phyloP scores from a whole-genome alignment of 2,329 filamentous ascomycete genomes.

The Nannizzia gypsea region DNA sequence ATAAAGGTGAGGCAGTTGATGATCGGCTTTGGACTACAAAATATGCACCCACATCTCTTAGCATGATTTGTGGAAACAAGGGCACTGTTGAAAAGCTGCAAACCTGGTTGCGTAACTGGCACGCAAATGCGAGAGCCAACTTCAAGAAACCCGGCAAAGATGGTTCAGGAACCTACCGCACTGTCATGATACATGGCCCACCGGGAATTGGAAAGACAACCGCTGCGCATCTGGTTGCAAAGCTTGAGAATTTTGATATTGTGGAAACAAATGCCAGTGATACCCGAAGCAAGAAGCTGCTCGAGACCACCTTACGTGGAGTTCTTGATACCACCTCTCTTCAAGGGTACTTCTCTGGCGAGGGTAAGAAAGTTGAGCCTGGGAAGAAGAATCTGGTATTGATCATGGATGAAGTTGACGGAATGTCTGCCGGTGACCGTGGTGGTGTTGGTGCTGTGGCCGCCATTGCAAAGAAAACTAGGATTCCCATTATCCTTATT shows the following conservation, averaged over 20 bases:
- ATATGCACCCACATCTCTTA: slow-evolving; percentile 75
- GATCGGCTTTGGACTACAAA: slow-evolving; percentile 84
- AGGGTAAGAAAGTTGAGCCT: slow-evolving; percentile 65
- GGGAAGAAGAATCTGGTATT: slow-evolving; percentile 87
- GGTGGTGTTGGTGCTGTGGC: slow-evolving; percentile 91
- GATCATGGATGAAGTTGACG: slow-evolving; percentile 98
- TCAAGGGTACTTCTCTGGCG: slow-evolving; percentile 76
- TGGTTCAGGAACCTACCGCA: slow-evolving; percentile 68
- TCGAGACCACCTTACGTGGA: slow-evolving; percentile 77
- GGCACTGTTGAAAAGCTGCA: slow-evolving; percentile 78
- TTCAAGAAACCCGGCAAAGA: slow-evolving; percentile 78
- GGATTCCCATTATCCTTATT: slow-evolving; percentile 90
- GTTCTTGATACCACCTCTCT: slow-evolving; percentile 90
- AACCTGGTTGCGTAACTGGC: slow-evolving; percentile 73
- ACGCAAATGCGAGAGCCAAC: slow-evolving; percentile 61
- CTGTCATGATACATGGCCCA: slow-evolving; percentile 90
- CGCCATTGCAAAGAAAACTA: slow-evolving; percentile 87
- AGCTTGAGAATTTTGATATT: slow-evolving; percentile 83
- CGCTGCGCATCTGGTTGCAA: slow-evolving; percentile 85
- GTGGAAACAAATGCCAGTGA: slow-evolving; percentile 95
- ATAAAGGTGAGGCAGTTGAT: slow-evolving; percentile 31
- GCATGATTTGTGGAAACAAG: slow-evolving; percentile 94
- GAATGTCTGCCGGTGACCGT: slow-evolving; percentile 94
- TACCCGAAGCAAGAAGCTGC: slow-evolving; percentile 86
- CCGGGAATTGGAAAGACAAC: slow-evolving; percentile 97